Evolutionary conservation across 108 stramenopile genomes (phyloP).

Genomic region (Cylindrotheca closterium): DNA sequence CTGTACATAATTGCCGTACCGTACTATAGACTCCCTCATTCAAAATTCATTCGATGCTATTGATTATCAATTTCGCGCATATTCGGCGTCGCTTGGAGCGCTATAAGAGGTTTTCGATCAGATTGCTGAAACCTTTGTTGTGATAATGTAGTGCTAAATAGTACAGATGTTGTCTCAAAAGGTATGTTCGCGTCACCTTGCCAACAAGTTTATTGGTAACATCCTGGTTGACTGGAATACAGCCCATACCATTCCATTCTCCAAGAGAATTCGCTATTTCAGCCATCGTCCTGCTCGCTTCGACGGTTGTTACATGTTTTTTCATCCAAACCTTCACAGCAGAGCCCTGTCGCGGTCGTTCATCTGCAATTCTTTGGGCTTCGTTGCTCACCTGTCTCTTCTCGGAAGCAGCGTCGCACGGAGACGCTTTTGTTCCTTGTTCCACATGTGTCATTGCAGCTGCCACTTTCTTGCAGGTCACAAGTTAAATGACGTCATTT

Average conservation of each 20-base stretch:
- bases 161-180: slow-evolving; percentile 84
- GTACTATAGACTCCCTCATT: slow-evolving; percentile 48
- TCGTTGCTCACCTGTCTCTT: slow-evolving; percentile 32
- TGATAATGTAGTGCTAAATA: slow-evolving; percentile 85
- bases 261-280: slow-evolving; percentile 76
- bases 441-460: slow-evolving; percentile 83
- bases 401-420: slow-evolving; percentile 35
- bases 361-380: slow-evolving; percentile 36
- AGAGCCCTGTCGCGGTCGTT: slow-evolving; percentile 51
- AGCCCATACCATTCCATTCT: slow-evolving; percentile 79
- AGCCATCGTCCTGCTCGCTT: slow-evolving; percentile 73
- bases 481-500: slow-evolving; percentile 79
- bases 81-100: too few relatives aligned
- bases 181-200: slow-evolving; percentile 87
- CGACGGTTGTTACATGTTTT: slow-evolving; percentile 78
- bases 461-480: slow-evolving; percentile 89
- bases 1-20: neutral
- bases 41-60: slow-evolving; percentile 80
- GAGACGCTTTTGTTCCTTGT: slow-evolving; percentile 73
- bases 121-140: slow-evolving; percentile 85
- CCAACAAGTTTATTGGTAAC: slow-evolving; percentile 77
- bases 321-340: slow-evolving; percentile 92
- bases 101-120: slow-evolving; percentile 80
- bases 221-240: slow-evolving; percentile 80
- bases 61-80: too few relatives aligned